Conservation (phyloP, 2,329 filamentous ascomycete species). For the Pyricularia grisea region DNA sequence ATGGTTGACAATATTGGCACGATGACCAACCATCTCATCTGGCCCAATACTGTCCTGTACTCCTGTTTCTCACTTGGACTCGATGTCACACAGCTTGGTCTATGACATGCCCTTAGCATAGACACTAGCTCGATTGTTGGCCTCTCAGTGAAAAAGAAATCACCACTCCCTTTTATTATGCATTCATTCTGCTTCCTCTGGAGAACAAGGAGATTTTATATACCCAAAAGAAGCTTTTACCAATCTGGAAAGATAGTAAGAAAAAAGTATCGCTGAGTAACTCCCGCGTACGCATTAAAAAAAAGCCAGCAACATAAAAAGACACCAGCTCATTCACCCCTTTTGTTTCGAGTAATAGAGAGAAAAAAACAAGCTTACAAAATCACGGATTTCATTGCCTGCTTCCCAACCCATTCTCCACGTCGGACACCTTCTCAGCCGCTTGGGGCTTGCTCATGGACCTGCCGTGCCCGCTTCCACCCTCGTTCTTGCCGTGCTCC, state of each 20-base stretch:
- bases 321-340: background rate
- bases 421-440: background rate
- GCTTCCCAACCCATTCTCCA: background rate
- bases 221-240: background rate
- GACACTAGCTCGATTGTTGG: no score
- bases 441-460: background rate
- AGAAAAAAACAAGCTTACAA: background rate
- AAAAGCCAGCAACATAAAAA: background rate
- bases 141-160: background rate
- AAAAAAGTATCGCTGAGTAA: background rate
- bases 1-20: background rate
- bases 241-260: background rate
- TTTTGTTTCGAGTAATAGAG: background rate
- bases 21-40: no score
- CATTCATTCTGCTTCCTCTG: background rate
- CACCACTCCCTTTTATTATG: background rate
- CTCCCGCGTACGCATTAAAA: background rate
- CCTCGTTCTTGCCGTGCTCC: constrained; percentile 6
- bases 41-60: no score
- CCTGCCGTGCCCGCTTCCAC: background rate
- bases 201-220: background rate
- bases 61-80: no score
- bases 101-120: no score
- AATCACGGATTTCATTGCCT: background rate
- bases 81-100: no score